Conservation (phyloP, 331 rosid species). For the Acacia concinna region DNA sequence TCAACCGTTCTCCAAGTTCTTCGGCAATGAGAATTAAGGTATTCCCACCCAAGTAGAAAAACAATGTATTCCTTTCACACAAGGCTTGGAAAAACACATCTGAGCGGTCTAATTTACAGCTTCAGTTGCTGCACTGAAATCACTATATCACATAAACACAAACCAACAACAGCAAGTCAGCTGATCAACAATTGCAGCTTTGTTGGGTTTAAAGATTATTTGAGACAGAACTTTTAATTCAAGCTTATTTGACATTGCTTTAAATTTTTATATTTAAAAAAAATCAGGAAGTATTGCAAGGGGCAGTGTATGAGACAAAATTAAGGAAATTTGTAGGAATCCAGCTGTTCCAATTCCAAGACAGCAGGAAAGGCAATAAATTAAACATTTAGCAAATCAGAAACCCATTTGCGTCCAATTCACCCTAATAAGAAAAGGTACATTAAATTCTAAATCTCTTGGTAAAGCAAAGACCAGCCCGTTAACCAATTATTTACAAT, state of each 20-base stretch:
- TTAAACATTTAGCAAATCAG: slow-evolving; percentile 17
- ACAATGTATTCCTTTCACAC: slow-evolving; percentile 32
- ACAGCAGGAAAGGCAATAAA: slow-evolving; percentile 26
- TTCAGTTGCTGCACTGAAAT: slow-evolving; percentile 25
- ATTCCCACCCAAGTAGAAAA: slow-evolving; percentile 51
- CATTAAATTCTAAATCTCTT: slow-evolving; percentile 37
- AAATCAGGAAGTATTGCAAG: not conserved
- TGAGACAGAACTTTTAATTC: slow-evolving; percentile 10
- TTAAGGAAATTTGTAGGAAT: slow-evolving; percentile 19
- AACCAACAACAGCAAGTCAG: slow-evolving; percentile 24
- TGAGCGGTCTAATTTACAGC: slow-evolving; percentile 20
- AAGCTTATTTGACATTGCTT: slow-evolving; percentile 23
- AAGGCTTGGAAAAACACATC: slow-evolving; percentile 11
- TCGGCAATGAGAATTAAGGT: slow-evolving; percentile 37
- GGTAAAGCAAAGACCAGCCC: slow-evolving; percentile 39
- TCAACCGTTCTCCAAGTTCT: slow-evolving; percentile 39
- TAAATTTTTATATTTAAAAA: not conserved
- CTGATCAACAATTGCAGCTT: slow-evolving; percentile 14
- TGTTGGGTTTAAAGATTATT: slow-evolving; percentile 25
- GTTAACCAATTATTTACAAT: slow-evolving; percentile 33
- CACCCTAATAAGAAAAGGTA: slow-evolving; percentile 25
- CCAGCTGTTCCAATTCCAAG: slow-evolving; percentile 27
- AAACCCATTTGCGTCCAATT: not conserved
- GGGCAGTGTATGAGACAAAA: not conserved
- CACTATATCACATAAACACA: slow-evolving; percentile 16